Evolutionary conservation across 2,329 filamentous ascomycete genomes (phyloP).

Genomic region (Paecilomyces sp.): DNA sequence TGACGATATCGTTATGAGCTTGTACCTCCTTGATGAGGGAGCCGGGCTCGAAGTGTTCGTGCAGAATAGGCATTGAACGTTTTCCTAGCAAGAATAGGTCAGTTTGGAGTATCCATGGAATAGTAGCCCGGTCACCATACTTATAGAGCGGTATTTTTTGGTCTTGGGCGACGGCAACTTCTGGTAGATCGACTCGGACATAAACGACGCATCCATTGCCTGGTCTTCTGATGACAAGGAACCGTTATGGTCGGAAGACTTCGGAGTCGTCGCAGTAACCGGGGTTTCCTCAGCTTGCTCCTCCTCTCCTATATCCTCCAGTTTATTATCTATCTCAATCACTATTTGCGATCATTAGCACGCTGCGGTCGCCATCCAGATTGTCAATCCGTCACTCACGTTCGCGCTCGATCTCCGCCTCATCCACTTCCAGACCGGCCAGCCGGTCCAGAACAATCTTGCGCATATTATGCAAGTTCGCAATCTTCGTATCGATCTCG

Average conservation of each 20-base stretch:
- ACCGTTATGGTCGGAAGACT: conserved; percentile 30
- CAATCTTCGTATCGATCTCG: conserved; percentile 95
- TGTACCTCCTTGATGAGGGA: conserved; percentile 81
- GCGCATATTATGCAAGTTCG: conserved; percentile 87
- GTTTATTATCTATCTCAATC: conserved; percentile 52
- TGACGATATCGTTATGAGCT: conserved; percentile 81
- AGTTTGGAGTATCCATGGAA: neutral
- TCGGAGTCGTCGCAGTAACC: conserved; percentile 24
- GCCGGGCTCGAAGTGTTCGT: conserved; percentile 90
- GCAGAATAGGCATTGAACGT: conserved; percentile 83
- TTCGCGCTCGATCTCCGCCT: conserved; percentile 82
- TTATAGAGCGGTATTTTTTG: conserved; percentile 39
- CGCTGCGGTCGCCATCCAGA: neutral
- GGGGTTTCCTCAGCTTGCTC: conserved; percentile 34
- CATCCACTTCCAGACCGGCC: conserved; percentile 81
- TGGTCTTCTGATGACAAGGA: conserved; percentile 49
- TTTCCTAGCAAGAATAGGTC: conserved; percentile 44
- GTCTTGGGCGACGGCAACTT: conserved; percentile 66
- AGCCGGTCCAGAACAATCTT: conserved; percentile 83
- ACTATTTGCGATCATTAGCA: conserved; percentile 27
- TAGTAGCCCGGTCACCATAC: conserved; percentile 16
- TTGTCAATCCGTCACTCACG: conserved; percentile 44
- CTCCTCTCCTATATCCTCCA: conserved; percentile 58
- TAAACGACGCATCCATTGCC: conserved; percentile 60
- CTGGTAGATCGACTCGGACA: conserved; percentile 97